Conservation (phyloP, 495 filamentous ascomycete species). For the Penicillium chermesinum region DNA sequence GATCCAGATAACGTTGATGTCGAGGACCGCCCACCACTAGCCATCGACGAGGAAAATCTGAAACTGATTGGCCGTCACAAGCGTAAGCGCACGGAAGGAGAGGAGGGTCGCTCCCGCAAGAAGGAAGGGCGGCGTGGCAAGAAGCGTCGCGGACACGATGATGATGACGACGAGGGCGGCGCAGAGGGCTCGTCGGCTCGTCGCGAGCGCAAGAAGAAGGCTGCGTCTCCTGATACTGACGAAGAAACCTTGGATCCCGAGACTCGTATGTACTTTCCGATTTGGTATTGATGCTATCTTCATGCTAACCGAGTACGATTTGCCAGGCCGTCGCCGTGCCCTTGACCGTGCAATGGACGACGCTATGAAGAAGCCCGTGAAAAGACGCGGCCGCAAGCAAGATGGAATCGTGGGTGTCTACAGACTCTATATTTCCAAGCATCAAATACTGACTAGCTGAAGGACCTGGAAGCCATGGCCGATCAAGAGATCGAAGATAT, state of each 20-base stretch:
- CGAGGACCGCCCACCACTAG: constrained; percentile 68
- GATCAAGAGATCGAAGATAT: constrained; percentile 87
- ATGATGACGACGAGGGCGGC: constrained; percentile 52
- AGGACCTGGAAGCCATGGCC: constrained; percentile 85
- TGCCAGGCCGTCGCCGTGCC: constrained; percentile 61
- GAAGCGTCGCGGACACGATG: constrained; percentile 58
- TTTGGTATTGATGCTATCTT: not conserved
- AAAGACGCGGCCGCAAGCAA: constrained; percentile 69
- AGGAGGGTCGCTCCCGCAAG: constrained; percentile 56
- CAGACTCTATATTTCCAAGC: not conserved
- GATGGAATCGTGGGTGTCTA: constrained; percentile 69
- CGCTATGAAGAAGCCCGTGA: constrained; percentile 74
- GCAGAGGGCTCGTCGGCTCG: constrained; percentile 54
- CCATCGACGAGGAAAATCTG: constrained; percentile 84
- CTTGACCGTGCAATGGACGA: constrained; percentile 84
- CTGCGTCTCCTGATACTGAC: constrained; percentile 49
- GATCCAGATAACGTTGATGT: constrained; percentile 71
- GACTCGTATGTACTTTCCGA: constrained; percentile 36
- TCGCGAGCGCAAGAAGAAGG: constrained; percentile 47
- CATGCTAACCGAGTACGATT: not conserved
- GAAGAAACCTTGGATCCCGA: constrained; percentile 58
- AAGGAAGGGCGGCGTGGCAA: constrained; percentile 72
- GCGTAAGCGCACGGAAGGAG: constrained; percentile 68
- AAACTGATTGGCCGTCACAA: constrained; percentile 70
- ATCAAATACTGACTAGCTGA: constrained; percentile 12